phyloP scores from a whole-genome alignment of 2,329 filamentous ascomycete species.

The Neoarthrinium moseri region DNA sequence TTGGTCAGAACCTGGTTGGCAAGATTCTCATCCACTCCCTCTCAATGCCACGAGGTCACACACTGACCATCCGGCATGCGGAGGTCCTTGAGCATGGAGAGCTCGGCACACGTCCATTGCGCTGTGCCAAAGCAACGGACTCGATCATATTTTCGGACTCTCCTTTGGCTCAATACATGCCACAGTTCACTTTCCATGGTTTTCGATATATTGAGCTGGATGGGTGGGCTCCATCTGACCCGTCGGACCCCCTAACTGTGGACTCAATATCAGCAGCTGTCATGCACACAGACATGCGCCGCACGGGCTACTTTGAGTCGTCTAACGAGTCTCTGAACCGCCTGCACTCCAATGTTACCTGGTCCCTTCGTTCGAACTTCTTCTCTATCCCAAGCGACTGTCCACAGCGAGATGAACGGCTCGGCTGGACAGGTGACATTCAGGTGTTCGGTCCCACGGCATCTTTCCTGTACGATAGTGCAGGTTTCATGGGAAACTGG shows the following conservation, averaged over 20 bases:
- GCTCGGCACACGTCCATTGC: slow-evolving; percentile 37
- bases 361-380: slow-evolving; percentile 58
- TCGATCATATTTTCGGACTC: slow-evolving; percentile 29
- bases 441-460: slow-evolving; percentile 41
- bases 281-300: slow-evolving; percentile 22
- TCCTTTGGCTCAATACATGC: slow-evolving; percentile 26
- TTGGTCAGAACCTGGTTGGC: slow-evolving; percentile 59
- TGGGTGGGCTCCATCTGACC: slow-evolving; percentile 27
- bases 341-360: slow-evolving; percentile 51
- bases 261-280: slow-evolving; percentile 10
- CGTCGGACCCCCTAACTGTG: neutral
- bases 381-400: slow-evolving; percentile 51
- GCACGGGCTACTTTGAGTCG: slow-evolving; percentile 46
- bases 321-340: slow-evolving; percentile 50
- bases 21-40: slow-evolving; percentile 34
- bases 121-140: slow-evolving; percentile 41
- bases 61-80: slow-evolving; percentile 34
- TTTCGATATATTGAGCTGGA: slow-evolving; percentile 44
- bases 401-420: slow-evolving; percentile 42
- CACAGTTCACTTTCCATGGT: slow-evolving; percentile 43
- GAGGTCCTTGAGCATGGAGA: slow-evolving; percentile 43
- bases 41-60: slow-evolving; percentile 8
- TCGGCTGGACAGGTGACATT: slow-evolving; percentile 46
- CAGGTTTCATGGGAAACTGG: slow-evolving; percentile 38
- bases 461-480: slow-evolving; percentile 38